Conservation (phyloP, 768 basidiomycete species). For the Lactarius quietus region DNA sequence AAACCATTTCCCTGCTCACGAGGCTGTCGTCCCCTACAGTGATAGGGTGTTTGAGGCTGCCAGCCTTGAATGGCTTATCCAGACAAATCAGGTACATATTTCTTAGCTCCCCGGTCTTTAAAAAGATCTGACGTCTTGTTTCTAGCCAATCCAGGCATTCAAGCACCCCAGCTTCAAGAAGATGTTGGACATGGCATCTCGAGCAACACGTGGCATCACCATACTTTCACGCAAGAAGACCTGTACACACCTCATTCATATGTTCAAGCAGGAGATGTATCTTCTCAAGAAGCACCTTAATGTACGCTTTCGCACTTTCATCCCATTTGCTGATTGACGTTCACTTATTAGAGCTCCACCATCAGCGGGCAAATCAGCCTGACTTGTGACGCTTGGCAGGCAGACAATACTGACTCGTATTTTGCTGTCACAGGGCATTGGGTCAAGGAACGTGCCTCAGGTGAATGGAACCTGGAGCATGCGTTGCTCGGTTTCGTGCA, state of each 20-base stretch:
- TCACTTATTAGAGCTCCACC: conserved; percentile 21
- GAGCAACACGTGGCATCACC: conserved; percentile 37
- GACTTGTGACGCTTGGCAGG: conserved; percentile 12
- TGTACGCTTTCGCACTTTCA: conserved; percentile 17
- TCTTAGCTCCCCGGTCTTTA: neutral
- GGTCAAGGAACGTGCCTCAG: neutral
- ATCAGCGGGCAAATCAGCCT: neutral
- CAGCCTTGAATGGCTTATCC: neutral
- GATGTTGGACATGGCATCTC: neutral
- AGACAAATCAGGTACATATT: neutral
- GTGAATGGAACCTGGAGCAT: neutral
- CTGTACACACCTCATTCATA: conserved; percentile 30
- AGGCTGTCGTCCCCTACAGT: neutral
- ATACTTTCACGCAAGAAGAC: conserved; percentile 34
- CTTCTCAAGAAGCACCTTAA: conserved; percentile 23
- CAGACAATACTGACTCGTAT: neutral
- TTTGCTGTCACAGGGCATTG: conserved; percentile 3
- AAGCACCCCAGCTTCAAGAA: neutral
- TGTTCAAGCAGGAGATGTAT: conserved; percentile 29
- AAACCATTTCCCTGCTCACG: no score
- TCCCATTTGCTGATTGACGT: neutral
- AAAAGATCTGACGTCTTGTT: neutral
- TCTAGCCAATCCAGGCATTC: neutral
- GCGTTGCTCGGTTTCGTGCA: neutral
- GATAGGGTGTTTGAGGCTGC: neutral